These are phyloP conservation scores for Neurospora sp. DNA, from an alignment of 2,329 filamentous ascomycete species.

Conservation along the genomic window DNA sequence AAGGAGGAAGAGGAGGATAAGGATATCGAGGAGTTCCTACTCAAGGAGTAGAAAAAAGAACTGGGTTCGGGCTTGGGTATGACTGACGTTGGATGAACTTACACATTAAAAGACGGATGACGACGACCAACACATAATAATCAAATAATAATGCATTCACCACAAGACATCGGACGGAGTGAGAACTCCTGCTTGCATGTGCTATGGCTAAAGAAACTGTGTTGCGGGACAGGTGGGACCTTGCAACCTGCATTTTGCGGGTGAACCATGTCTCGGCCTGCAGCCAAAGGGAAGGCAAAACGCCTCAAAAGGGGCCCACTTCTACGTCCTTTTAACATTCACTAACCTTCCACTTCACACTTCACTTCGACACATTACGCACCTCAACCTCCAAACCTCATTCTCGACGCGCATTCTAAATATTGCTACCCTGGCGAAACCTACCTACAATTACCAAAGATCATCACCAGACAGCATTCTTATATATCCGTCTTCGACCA, in stretches of 20 bases:
- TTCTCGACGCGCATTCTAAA: background rate
- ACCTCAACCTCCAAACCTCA: background rate
- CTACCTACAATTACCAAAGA: background rate
- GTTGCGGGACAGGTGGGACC: background rate
- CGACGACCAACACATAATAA: background rate
- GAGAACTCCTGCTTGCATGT: background rate
- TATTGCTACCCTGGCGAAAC: background rate
- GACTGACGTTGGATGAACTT: background rate
- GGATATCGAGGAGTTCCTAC: slow-evolving; percentile 64
- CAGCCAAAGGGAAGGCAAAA: background rate
- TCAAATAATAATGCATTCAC: background rate
- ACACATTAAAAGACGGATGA: background rate
- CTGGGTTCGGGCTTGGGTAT: background rate
- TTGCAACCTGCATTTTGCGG: background rate
- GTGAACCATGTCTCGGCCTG: background rate
- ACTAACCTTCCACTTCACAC: background rate
- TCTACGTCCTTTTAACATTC: background rate
- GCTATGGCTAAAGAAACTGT: background rate
- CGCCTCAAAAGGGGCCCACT: background rate
- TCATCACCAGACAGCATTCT: background rate
- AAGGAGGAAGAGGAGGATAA: slow-evolving; percentile 60
- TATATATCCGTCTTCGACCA: background rate
- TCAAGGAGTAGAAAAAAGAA: slow-evolving; percentile 24
- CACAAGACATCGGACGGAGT: background rate
- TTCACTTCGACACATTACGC: background rate